Evolutionary conservation across 192 early-diverging fungal species (phyloP).

Genomic region (Funneliformis mosseae): DNA sequence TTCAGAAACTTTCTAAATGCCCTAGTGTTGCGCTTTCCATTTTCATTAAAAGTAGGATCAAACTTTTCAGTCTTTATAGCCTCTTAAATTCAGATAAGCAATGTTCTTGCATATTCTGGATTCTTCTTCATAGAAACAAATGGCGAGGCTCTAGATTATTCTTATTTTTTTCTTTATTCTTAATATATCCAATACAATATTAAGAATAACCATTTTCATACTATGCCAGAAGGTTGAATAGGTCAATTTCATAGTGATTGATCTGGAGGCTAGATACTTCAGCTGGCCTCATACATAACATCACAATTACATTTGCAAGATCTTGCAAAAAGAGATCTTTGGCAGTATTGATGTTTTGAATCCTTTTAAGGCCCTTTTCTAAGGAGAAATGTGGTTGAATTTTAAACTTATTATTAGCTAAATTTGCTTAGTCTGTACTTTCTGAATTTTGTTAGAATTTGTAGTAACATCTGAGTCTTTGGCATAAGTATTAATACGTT

Average conservation of each 20-base stretch:
- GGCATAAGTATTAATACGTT: conserved; percentile 3
- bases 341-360: conserved; percentile 5
- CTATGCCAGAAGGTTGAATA: conserved; percentile 7
- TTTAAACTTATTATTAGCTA: background rate
- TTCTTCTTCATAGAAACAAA: conserved; percentile 31
- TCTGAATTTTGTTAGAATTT: no score
- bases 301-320: conserved; percentile 29
- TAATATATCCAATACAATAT: conserved; percentile 31
- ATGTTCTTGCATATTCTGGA: conserved; percentile 33
- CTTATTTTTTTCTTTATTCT: conserved; percentile 29
- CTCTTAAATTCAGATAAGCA: conserved; percentile 33
- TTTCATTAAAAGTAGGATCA: no score
- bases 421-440: background rate
- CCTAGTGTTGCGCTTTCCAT: conserved; percentile 25
- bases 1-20: conserved; percentile 22
- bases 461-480: no score
- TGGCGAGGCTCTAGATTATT: conserved; percentile 24
- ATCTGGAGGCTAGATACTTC: conserved; percentile 14
- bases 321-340: background rate
- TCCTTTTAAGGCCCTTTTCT: conserved; percentile 9
- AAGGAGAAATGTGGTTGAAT: conserved; percentile 16
- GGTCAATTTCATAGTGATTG: no score
- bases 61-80: no score
- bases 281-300: conserved; percentile 29
- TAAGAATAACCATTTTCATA: no score